Conservation (phyloP, 371 early-diverging fungal species). For the Vairimorpha necatrix region DNA sequence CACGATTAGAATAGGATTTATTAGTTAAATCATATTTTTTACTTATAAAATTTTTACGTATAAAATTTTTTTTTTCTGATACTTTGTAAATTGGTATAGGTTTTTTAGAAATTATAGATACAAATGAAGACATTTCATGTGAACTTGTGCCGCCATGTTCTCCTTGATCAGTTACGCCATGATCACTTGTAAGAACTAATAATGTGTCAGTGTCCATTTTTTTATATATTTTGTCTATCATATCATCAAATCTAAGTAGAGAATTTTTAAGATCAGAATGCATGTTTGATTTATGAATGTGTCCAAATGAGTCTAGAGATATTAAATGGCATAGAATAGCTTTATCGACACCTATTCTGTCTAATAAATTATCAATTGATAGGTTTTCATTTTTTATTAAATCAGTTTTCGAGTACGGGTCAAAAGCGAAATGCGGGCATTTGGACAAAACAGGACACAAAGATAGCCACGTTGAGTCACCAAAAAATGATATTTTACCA, state of each 20-base stretch:
- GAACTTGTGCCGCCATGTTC: slow-evolving; percentile 91
- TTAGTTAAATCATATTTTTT: slow-evolving; percentile 16
- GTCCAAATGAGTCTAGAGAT: slow-evolving; percentile 60
- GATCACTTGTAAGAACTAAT: slow-evolving; percentile 88
- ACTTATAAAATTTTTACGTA: background rate
- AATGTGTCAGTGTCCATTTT: slow-evolving; percentile 76
- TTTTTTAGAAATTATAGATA: slow-evolving; percentile 50
- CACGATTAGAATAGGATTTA: background rate
- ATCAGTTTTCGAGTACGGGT: slow-evolving; percentile 33
- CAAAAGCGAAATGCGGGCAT: slow-evolving; percentile 1
- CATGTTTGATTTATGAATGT: slow-evolving; percentile 51
- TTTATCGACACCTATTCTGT: slow-evolving; percentile 25
- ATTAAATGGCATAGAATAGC: slow-evolving; percentile 44
- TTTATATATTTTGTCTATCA: slow-evolving; percentile 69
- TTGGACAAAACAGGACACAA: slow-evolving; percentile 50
- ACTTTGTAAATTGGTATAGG: background rate
- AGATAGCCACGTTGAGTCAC: slow-evolving; percentile 63
- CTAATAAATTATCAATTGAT: slow-evolving; percentile 39
- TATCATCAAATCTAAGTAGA: slow-evolving; percentile 73
- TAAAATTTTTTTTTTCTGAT: background rate
- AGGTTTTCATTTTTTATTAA: slow-evolving; percentile 43
- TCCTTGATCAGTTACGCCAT: slow-evolving; percentile 93
- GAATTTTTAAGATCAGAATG: slow-evolving; percentile 76
- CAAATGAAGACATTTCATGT: slow-evolving; percentile 68
- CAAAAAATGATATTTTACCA: slow-evolving; percentile 51